Conservation (phyloP, 768 basidiomycete genomes). For the Boletus tomentosulus region DNA sequence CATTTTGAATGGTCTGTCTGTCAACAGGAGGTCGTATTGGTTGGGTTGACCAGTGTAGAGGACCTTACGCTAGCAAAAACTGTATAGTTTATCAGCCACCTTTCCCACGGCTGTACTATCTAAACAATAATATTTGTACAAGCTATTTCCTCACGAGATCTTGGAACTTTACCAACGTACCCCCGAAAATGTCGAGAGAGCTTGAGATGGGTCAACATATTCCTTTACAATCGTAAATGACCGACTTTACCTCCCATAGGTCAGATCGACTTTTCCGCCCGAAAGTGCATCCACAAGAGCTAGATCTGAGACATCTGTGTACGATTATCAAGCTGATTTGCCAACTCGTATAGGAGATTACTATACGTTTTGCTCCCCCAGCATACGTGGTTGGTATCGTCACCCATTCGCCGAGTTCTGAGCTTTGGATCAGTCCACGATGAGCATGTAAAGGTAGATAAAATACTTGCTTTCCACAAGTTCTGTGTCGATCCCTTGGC, state of each 20-base stretch:
- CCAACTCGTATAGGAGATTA: background rate
- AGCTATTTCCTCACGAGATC: conserved; percentile 36
- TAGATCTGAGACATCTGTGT: conserved; percentile 73
- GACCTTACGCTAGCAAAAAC: conserved; percentile 32
- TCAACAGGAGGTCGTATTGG: conserved; percentile 32
- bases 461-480: conserved; percentile 67
- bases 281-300: conserved; percentile 77
- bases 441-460: background rate
- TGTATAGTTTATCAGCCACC: conserved; percentile 44
- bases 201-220: conserved; percentile 24
- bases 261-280: conserved; percentile 60
- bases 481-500: conserved; percentile 91
- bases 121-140: too few relatives aligned
- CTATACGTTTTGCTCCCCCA: conserved; percentile 84
- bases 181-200: conserved; percentile 71
- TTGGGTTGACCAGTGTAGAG: conserved; percentile 12
- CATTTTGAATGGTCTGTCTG: conserved; percentile 50
- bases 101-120: conserved; percentile 28
- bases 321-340: conserved; percentile 2
- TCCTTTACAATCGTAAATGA: background rate
- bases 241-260: conserved; percentile 34
- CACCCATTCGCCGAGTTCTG: conserved; percentile 90
- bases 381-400: conserved; percentile 93
- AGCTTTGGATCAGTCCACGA: conserved; percentile 9
- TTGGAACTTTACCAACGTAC: conserved; percentile 55